Base-by-base conservation (phyloP, 768 basidiomycete species). In the Auriscalpium vulgare region DNA sequence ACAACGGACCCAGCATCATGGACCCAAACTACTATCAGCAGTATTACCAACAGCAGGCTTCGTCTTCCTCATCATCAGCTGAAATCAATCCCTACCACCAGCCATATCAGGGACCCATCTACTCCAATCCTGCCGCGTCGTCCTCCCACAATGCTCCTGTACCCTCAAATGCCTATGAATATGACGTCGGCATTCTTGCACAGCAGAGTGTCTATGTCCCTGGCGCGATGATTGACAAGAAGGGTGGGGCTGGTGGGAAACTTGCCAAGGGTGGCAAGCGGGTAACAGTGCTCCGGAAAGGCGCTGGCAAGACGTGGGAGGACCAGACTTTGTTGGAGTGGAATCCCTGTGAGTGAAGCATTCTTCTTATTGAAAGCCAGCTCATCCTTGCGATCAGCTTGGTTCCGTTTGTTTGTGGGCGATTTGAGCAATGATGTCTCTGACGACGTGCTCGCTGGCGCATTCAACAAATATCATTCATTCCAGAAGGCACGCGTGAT, bases 401-500 rank as follows among this genome's bases (percentile, higher is more conserved):
- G 95, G 95, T 99, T 95, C 74, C 84, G 97, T 34, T 74, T 99
- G 44, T 99, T 99, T 66, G 94, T 98, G 19, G 97, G 97, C 44
- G 95, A 99, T 70, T 80, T 98, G 37, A 95, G 94, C 65, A 98
- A 98, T 67, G 97, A 98, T 71, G 94, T 98, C 44, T 94, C 92
- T 50, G 97, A 98, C 66, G 92, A 97, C 62, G 88, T 95, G 16
- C 80, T 98, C 16, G 74, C 91, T 50, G 91, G 90, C 62, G 95
- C 95, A 13, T 99, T 99, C 72, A 87, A 84, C 71, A 89, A 91
- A 71, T 98, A 95, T 67, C 70, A 89, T 0, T 92, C 92, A 10
- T 99, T 97, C 73, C 83, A 84, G 71, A 98, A 97, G 73, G 92
- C 92, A 37, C 86, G 92, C 49, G 97, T 99, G 55, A 93, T 98